These are phyloP conservation scores for Geotrichum bryndzae DNA, from an alignment of 1,139 yeast species.

Conservation along the genomic window DNA sequence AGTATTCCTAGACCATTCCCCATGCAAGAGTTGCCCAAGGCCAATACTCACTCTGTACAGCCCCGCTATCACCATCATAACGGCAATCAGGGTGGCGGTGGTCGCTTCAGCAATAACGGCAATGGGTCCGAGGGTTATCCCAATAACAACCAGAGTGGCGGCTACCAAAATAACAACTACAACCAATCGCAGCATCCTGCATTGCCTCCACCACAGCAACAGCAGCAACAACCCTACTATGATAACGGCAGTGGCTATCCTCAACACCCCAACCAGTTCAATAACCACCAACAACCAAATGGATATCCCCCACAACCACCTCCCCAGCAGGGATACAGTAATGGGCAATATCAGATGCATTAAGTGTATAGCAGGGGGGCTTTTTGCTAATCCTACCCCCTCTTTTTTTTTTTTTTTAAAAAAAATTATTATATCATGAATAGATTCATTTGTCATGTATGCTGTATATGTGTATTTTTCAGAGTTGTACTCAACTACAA, in stretches of 20 bases:
- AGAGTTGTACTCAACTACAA: not conserved
- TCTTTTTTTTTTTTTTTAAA: conserved; percentile 13
- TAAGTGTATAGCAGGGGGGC: not conserved
- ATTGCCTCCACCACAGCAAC: conserved; percentile 18
- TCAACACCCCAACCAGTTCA: conserved; percentile 14
- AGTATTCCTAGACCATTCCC: conserved; percentile 86
- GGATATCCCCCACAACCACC: not conserved
- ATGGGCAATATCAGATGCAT: conserved; percentile 9
- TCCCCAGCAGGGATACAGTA: conserved; percentile 13
- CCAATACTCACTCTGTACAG: conserved; percentile 28
- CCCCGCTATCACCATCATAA: conserved; percentile 23
- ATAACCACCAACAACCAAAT: not conserved
- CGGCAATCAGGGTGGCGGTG: conserved; percentile 26
- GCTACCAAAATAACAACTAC: not conserved
- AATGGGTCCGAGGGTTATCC: not conserved
- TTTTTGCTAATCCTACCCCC: not conserved
- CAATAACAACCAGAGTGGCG: not conserved
- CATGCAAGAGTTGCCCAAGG: conserved; percentile 55
- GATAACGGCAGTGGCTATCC: conserved; percentile 1
- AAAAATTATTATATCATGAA: too few species aligned
- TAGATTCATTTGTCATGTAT: too few species aligned
- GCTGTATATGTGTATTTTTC: not conserved
- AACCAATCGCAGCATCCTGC: conserved; percentile 1
- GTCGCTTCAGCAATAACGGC: conserved; percentile 22
- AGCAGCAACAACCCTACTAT: conserved; percentile 5